Percentiles rank a stretch among this genome's conserved stretches.
These are phyloP conservation scores for Yarrowia keelungensis DNA, from an alignment of 805 yeast genomes.

Conservation along the genomic window DNA sequence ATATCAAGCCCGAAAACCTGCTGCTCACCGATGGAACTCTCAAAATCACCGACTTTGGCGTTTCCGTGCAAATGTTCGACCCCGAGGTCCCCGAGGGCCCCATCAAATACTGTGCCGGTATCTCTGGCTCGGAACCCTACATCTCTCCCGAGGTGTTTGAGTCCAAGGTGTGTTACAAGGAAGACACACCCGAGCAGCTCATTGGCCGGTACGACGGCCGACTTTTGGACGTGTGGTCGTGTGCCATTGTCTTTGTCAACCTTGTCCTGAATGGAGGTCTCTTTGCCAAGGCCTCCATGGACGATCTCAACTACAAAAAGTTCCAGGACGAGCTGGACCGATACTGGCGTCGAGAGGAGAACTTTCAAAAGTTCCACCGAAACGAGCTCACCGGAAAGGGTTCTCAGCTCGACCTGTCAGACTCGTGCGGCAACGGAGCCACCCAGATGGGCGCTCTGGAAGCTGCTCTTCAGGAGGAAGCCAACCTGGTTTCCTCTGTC, in stretches of 20 bases:
- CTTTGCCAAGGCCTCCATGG: slow-evolving; percentile 46
- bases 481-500: slow-evolving; percentile 26
- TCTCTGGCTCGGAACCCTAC: slow-evolving; percentile 87
- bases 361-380: slow-evolving; percentile 25
- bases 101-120: slow-evolving; percentile 56
- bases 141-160: slow-evolving; percentile 82
- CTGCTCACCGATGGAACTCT: slow-evolving; percentile 75
- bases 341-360: slow-evolving; percentile 41
- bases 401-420: slow-evolving; percentile 21
- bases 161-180: slow-evolving; percentile 52
- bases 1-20: slow-evolving; percentile 86
- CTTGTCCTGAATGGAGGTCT: slow-evolving; percentile 57
- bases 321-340: slow-evolving; percentile 40
- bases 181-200: slow-evolving; percentile 29
- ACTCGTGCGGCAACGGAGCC: slow-evolving; percentile 29
- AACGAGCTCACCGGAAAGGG: slow-evolving; percentile 29
- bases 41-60: slow-evolving; percentile 91
- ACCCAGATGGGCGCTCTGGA: slow-evolving; percentile 35
- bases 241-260: slow-evolving; percentile 92
- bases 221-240: slow-evolving; percentile 87
- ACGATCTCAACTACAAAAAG: slow-evolving; percentile 44
- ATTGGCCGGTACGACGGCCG: slow-evolving; percentile 69
- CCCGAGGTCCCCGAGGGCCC: slow-evolving; percentile 55
- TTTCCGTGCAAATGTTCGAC: slow-evolving; percentile 65
- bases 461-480: slow-evolving; percentile 37